Percentiles rank a stretch among this genome's conserved stretches.
Evolutionary conservation across 305 asterid species (phyloP).

Genomic region (Solanum hybrid): DNA sequence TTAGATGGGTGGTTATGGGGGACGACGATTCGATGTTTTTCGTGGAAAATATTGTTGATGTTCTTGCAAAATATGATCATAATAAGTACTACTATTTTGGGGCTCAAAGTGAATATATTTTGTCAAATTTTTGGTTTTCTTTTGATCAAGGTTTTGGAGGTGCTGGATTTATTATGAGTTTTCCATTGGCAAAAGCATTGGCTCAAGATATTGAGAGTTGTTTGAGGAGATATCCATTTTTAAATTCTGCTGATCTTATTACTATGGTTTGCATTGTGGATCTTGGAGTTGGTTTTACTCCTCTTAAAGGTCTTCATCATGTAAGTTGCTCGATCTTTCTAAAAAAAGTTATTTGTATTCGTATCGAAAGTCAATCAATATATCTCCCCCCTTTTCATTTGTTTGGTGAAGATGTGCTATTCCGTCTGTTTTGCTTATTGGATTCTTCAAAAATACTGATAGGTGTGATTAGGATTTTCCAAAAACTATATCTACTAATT

Average conservation of each 20-base stretch:
- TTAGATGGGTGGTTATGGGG: constrained; percentile 27
- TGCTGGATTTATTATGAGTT: constrained; percentile 55
- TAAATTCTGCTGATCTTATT: constrained; percentile 36
- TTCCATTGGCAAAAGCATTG: constrained; percentile 44
- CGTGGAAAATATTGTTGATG: constrained; percentile 20
- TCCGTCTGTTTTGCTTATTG: background rate
- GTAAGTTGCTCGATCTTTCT: background rate
- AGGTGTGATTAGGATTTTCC: background rate
- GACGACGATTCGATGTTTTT: constrained; percentile 28
- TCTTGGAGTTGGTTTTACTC: constrained; percentile 59
- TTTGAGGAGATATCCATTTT: constrained; percentile 32
- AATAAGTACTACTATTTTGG: constrained; percentile 31
- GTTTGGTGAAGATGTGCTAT: background rate
- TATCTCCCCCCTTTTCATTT: background rate
- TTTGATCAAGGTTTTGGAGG: constrained; percentile 79
- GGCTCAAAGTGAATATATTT: constrained; percentile 51
- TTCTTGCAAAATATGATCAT: constrained; percentile 21
- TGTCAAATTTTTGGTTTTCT: constrained; percentile 50
- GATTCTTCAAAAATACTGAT: background rate
- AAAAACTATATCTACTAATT: background rate
- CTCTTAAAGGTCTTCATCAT: constrained; percentile 75
- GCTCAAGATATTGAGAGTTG: constrained; percentile 47
- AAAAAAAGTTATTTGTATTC: background rate
- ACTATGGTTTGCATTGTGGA: constrained; percentile 65
- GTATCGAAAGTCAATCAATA: background rate